phyloP scores from a whole-genome alignment of 768 basidiomycete genomes.

The Lanmaoa pseudosensibilis region DNA sequence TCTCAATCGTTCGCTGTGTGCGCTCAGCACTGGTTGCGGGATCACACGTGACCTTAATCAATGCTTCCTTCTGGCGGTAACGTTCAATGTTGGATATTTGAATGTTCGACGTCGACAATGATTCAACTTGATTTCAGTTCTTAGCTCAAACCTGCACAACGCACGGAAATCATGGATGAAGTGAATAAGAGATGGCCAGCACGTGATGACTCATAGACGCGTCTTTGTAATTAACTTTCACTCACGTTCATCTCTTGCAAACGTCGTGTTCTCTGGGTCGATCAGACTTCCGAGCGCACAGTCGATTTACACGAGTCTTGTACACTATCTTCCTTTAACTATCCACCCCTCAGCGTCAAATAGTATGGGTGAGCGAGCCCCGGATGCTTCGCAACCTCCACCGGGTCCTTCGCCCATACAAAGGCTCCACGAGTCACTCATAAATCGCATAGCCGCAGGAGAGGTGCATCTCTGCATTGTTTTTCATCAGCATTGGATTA shows the following conservation, averaged over 20 bases:
- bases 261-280: not conserved
- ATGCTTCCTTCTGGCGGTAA: not conserved
- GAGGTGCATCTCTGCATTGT: conserved; percentile 43
- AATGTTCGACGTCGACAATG: too few relatives aligned
- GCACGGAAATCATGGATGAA: too few relatives aligned
- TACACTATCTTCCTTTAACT: not conserved
- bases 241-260: not conserved
- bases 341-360: not conserved
- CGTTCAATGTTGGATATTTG: too few relatives aligned
- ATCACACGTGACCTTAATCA: conserved; percentile 4
- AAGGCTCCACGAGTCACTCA: conserved; percentile 76
- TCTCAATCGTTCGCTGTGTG: not conserved
- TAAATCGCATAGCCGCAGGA: conserved; percentile 89
- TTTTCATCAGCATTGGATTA: not conserved
- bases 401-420: conserved; percentile 64
- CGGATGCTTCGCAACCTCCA: conserved; percentile 18
- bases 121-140: not conserved
- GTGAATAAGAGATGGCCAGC: not conserved
- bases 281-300: not conserved
- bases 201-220: not conserved
- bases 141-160: not conserved
- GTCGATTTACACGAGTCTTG: not conserved
- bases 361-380: conserved; percentile 14
- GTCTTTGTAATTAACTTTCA: not conserved
- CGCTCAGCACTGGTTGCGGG: not conserved